Evolutionary conservation across 805 yeast species (phyloP).

Genomic region (Candida ipomoeae): DNA sequence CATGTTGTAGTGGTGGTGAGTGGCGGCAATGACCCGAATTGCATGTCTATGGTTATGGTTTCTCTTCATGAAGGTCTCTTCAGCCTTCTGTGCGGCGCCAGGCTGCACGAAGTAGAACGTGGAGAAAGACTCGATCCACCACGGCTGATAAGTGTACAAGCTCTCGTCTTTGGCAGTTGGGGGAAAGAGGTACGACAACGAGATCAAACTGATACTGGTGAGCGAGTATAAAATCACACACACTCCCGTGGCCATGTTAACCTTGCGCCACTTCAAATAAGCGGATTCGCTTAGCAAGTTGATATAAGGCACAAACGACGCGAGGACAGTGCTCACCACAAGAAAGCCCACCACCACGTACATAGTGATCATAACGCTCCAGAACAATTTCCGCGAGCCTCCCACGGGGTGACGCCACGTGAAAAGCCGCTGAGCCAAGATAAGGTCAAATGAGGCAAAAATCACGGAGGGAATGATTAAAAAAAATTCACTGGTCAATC

Average conservation of each 20-base stretch:
- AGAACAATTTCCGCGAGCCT: constrained; percentile 20
- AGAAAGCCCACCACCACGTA: constrained; percentile 16
- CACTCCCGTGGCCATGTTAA: constrained; percentile 29
- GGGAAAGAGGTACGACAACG: constrained; percentile 49
- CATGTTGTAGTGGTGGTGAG: constrained; percentile 38
- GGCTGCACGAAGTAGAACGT: constrained; percentile 56
- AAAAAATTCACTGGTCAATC: constrained; percentile 17
- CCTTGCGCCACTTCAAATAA: constrained; percentile 20
- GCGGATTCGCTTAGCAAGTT: constrained; percentile 14
- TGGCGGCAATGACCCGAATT: constrained; percentile 57
- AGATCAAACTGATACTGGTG: constrained; percentile 47
- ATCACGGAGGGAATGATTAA: constrained; percentile 18
- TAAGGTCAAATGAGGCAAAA: constrained; percentile 18
- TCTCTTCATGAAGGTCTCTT: constrained; percentile 41
- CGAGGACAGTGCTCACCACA: constrained; percentile 16
- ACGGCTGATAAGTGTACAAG: constrained; percentile 64
- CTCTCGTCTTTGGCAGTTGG: constrained; percentile 49
- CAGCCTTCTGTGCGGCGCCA: constrained; percentile 49
- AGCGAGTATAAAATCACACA: constrained; percentile 45
- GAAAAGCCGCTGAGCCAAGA: constrained; percentile 23
- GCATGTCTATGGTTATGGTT: constrained; percentile 49
- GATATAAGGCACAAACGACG: constrained; percentile 18
- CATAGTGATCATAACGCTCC: constrained; percentile 18
- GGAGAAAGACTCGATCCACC: constrained; percentile 69
- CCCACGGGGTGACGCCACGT: constrained; percentile 27